Percentiles rank a stretch among this genome's conserved stretches.
Conservation (phyloP, 169 alveolate genomes). For the Babesia bovis region DNA sequence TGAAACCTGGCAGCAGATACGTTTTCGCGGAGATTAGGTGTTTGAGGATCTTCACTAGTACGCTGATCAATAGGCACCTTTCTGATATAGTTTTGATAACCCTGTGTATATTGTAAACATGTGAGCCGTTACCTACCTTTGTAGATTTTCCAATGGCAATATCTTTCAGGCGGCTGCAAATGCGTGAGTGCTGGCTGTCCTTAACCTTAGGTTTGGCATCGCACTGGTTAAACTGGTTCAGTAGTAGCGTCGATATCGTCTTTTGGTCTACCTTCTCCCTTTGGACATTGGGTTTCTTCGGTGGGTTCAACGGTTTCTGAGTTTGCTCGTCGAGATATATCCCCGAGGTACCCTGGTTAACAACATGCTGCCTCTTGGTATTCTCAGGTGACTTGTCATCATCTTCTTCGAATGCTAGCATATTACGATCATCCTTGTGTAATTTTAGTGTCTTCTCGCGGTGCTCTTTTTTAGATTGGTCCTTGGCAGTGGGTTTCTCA, state of each 20-base stretch:
- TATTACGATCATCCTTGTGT: not conserved
- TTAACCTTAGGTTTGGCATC: conserved; percentile 45
- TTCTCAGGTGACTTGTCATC: not conserved
- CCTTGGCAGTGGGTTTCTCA: not conserved
- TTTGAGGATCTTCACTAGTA: conserved; percentile 75
- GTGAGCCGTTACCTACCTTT: conserved; percentile 40
- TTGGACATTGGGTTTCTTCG: conserved; percentile 62
- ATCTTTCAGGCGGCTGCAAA: conserved; percentile 73
- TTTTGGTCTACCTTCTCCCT: conserved; percentile 29
- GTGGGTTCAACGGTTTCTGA: conserved; percentile 70
- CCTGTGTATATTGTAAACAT: conserved; percentile 27
- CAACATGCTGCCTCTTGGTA: conserved; percentile 6
- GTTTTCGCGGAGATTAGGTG: conserved; percentile 74
- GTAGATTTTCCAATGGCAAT: conserved; percentile 80
- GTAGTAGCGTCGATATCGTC: conserved; percentile 55
- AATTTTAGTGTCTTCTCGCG: not conserved
- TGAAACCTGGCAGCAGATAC: conserved; percentile 74
- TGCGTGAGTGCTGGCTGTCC: conserved; percentile 57
- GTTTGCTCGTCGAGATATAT: conserved; percentile 65
- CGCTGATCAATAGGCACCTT: conserved; percentile 73
- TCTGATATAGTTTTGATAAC: conserved; percentile 74
- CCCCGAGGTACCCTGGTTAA: not conserved
- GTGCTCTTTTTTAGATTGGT: not conserved
- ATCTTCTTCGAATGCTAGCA: not conserved
- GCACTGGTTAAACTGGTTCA: conserved; percentile 60